Base-by-base conservation (phyloP, 2,329 filamentous ascomycete species). In the Alternaria triticina region DNA sequence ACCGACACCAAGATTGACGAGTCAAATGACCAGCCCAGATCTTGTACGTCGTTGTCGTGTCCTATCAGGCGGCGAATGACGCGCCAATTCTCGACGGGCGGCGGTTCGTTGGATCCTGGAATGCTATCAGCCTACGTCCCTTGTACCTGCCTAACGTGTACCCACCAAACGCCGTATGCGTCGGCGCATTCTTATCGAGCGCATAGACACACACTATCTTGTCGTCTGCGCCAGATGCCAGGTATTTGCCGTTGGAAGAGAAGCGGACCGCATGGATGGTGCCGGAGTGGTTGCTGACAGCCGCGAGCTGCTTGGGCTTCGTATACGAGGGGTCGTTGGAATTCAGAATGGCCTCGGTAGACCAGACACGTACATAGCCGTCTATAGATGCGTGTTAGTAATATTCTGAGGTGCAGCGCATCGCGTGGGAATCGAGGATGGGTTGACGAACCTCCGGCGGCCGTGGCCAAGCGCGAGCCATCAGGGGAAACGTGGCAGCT, bases 201-300 rank as follows among this genome's bases (percentile, higher is more conserved):
- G 92, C 90, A 81, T 99, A 99, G 70, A 99, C 93, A 81, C 96
- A 97, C 69, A 99, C 96, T 77, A 99, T 95, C 85, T 97, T 97
- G 83, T 99, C 96, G 82, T 99, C 96, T 73, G 96, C 96, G 61
- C 96, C 96, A 11, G 95, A 98, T 33, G 96, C 96, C 56, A 99
- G 88, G 79, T 97, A 99, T 78, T 93, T 93, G 61, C 94, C 93
- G 77, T 97, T 97, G 27, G 93, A 91, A 10, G 96, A 98, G 83
- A 98, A 99, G 70, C 96, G 92, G 67, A 99, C 96, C 0, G 95
- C 94, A 81, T 97, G 95, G 67, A 98, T 97, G 17, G 95, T 98
- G 71, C 95, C 96, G 4, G 97, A 94, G 80, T 99, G 96, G 78
- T 98, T 94, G 87, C 94, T 98, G 89, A 99, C 96, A 75, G 96